Evolutionary conservation across 2,329 filamentous ascomycete genomes (phyloP).

Genomic region (Fusarium scirpi): DNA sequence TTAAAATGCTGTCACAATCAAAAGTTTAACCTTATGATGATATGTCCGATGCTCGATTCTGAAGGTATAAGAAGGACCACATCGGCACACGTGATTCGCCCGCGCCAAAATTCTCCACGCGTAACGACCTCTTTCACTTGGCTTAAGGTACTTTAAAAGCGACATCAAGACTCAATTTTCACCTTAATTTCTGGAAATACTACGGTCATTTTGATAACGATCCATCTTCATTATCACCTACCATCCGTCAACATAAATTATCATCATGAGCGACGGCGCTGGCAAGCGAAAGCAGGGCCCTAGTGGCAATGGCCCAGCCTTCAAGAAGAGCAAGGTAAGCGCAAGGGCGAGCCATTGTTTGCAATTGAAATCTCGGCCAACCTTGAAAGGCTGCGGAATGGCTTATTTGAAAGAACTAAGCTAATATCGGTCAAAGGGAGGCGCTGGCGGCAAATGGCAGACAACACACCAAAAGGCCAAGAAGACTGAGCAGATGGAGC

Average conservation of each 20-base stretch:
- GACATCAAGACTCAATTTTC: conserved; percentile 10
- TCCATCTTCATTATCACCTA: background rate
- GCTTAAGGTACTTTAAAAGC: conserved; percentile 6
- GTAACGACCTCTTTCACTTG: conserved; percentile 4
- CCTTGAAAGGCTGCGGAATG: background rate
- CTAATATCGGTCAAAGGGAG: conserved; percentile 54
- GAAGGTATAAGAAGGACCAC: conserved; percentile 2
- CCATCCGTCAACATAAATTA: background rate
- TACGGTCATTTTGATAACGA: background rate
- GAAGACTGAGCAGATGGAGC: conserved; percentile 55
- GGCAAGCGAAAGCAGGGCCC: conserved; percentile 54
- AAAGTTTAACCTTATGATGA: background rate
- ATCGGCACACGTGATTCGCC: conserved; percentile 35
- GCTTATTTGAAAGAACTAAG: conserved; percentile 5
- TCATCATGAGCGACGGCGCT: conserved; percentile 49
- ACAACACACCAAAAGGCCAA: conserved; percentile 70
- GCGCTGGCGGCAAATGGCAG: conserved; percentile 69
- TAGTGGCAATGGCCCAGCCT: conserved; percentile 44
- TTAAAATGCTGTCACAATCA: background rate
- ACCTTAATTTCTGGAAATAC: background rate
- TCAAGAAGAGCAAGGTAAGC: conserved; percentile 59
- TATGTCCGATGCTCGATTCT: background rate
- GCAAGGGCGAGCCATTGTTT: background rate
- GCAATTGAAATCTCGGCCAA: background rate
- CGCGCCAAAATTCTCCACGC: conserved; percentile 39